phyloP scores from a whole-genome alignment of 306 rosid species.

The Acacia confusa region DNA sequence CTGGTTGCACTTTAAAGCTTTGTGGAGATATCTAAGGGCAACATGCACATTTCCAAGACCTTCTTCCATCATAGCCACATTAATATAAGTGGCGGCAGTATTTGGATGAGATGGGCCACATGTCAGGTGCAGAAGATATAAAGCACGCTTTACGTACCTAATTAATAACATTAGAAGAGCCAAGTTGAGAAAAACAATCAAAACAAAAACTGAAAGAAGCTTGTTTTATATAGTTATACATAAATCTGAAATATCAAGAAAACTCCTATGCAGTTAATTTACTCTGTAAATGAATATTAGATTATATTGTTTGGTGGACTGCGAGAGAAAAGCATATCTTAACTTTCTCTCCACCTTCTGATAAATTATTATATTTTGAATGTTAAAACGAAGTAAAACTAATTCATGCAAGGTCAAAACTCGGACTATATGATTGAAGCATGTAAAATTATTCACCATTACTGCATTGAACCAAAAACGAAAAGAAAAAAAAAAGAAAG shows the following conservation, averaged over 20 bases:
- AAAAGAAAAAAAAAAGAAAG: background rate
- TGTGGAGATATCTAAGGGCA: conserved; percentile 98
- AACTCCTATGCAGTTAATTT: background rate
- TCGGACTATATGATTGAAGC: background rate
- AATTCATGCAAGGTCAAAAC: background rate
- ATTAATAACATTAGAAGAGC: conserved; percentile 31
- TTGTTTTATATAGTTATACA: background rate
- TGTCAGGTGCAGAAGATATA: conserved; percentile 95
- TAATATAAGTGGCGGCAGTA: conserved; percentile 98
- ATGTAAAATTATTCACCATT: conserved; percentile 12
- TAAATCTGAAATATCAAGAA: conserved; percentile 1
- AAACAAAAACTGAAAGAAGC: conserved; percentile 22
- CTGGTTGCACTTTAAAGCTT: conserved; percentile 97
- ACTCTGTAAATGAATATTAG: background rate
- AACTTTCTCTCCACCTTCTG: conserved; percentile 13
- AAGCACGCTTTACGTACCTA: conserved; percentile 97
- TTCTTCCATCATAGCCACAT: conserved; percentile 99
- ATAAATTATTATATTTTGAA: conserved; percentile 16
- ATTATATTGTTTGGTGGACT: background rate
- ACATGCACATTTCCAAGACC: conserved; percentile 95
- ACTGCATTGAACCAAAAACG: conserved; percentile 30
- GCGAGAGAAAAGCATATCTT: background rate
- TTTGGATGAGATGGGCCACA: conserved; percentile 99
- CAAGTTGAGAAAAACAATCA: conserved; percentile 22
- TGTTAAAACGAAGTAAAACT: background rate